These are phyloP conservation scores for Solanum pimpinellifolium DNA, from an alignment of 257 asterid genomes.

Conservation along the genomic window DNA sequence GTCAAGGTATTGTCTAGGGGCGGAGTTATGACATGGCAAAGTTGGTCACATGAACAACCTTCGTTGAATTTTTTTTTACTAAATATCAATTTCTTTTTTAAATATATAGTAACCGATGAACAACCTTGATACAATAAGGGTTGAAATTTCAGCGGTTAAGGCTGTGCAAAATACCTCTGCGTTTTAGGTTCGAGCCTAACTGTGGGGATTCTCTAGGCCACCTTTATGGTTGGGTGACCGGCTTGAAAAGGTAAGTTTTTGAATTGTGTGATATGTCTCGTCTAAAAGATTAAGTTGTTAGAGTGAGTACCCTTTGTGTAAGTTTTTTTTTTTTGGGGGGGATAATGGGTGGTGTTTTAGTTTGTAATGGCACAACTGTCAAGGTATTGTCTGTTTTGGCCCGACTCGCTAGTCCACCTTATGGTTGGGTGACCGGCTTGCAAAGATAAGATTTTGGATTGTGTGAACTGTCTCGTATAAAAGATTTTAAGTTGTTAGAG, in stretches of 20 bases:
- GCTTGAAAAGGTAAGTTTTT: neutral
- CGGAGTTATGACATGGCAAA: too few relatives aligned
- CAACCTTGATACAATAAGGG: too few relatives aligned
- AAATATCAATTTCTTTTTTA: too few relatives aligned
- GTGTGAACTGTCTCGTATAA: neutral
- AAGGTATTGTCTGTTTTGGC: neutral
- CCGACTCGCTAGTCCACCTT: neutral
- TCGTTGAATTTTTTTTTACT: too few relatives aligned
- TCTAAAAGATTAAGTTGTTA: too few relatives aligned
- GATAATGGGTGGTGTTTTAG: neutral
- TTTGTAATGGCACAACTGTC: neutral
- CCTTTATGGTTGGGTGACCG: neutral
- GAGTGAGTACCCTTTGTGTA: neutral
- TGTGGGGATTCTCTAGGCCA: neutral
- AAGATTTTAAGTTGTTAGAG: neutral
- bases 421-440: neutral
- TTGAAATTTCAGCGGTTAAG: too few relatives aligned
- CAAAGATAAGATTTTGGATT: neutral
- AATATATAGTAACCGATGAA: too few relatives aligned
- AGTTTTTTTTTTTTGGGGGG: too few relatives aligned
- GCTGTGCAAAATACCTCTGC: too few relatives aligned
- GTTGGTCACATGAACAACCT: too few relatives aligned
- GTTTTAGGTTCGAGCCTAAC: too few relatives aligned
- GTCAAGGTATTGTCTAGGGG: neutral
- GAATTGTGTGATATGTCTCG: neutral